Base-by-base conservation (phyloP, 441 rosid species). In the Corymbia citriodora region DNA sequence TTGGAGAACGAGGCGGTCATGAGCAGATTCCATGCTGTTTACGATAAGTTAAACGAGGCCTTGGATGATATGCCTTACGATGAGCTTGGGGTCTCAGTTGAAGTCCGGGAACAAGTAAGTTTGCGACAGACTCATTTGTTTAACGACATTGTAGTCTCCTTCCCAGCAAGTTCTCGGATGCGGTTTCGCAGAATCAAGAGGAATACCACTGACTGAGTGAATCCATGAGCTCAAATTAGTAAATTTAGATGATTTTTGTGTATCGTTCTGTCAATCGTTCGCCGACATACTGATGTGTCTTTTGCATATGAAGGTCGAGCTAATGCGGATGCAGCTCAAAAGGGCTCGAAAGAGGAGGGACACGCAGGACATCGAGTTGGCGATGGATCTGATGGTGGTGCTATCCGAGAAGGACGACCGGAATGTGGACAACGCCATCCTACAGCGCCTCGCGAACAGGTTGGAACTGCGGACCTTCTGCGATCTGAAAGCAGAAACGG, bases 341-440 rank as follows among this genome's bases (percentile, higher is more conserved):
- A 92, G 95, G 72, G 96, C 98, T 9, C 95, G 92, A 91, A 93
- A 94, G 92, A 92, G 99, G 83, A 94, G 95, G 25, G 98, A 96
- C 88, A 95, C 99, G 16, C 99, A 96, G 86, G 99, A 97, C 91
- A 96, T 96, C 72, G 99, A 97, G 91, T 93, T 96, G 12, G 97
- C 96, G 29, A 96, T 96, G 94, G 99, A 97, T 92, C 92, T 96
- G 93, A 97, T 97, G 97, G 97, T 95, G 15, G 95, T 94, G 4
- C 95, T 95, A 88, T 95, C 99, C 1, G 92, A 93, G 92, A 91
- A 93, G 29, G 97, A 97, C 82, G 96, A 93, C 81, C 89, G 95
- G 15, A 95, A 94, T 85, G 94, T 96, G 40, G 99, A 97, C 87
- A 94, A 89, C 40, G 97, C 96, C 10, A 94, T 97, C 10, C 89